Evolutionary conservation across 192 early-diverging fungal genomes (phyloP), one percentile per base, ranked within the genome.

Genomic region (Podila clonocystis): DNA sequence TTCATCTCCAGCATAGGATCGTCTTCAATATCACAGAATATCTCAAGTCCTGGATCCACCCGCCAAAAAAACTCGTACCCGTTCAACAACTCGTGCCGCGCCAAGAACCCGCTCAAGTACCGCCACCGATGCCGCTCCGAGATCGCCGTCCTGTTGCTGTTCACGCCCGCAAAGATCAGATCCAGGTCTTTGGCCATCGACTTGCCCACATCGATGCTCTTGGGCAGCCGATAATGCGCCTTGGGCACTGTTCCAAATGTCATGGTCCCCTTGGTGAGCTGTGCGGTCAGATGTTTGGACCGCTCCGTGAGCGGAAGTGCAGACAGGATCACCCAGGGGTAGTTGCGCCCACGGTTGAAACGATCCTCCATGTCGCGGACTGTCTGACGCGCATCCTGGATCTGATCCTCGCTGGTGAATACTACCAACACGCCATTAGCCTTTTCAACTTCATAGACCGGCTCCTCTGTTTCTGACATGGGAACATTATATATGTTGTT

Each of bases 291-390:
- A 9, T 60, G 71, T 82, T 82, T 87, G 65, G 94, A 92, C 29
- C 85, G 67, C 0, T 86, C 63, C 9, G 88, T 68, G 58, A 94
- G 92, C 5, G 90, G 91, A 58, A 85, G 65, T 60, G 91, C 87
- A 71, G 94, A 92, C 0, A 94, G 82, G 48, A 94, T 88, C 36
- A 94, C 50, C 74, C 93, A 94, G 9, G 93, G 93, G 72, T 94
- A 94, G 48, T 91, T 83, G 49, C 87, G 87, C 31, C 60, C 63
- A 7, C 82, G 69, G 65, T 94, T 94, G 65, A 93, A 93, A 36
- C 91, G 84, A 62, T 89, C 86, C 66, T 94, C 90, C 4, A 93
- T 68, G 36, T 89, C 85, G 15, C 88, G 82, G 72, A 91, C 62
- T 0, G 89, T 88, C 6, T 68, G 48, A 9, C 72, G 66, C 48